Evolutionary conservation across 2,329 filamentous ascomycete genomes (phyloP).

Genomic region (Pestalotiopsis sp.): DNA sequence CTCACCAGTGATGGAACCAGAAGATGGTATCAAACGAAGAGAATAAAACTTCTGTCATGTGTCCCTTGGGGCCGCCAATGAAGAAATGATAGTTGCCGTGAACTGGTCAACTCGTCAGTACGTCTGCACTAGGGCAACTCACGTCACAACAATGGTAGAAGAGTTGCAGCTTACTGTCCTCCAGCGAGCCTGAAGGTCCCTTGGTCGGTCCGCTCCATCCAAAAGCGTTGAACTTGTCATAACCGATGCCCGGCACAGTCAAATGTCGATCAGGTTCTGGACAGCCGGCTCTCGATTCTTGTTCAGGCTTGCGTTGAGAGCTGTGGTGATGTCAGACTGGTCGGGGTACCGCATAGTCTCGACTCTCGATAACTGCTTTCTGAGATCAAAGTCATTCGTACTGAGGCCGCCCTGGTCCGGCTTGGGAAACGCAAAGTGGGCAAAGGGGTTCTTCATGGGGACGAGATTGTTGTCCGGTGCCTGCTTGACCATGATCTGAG

Average conservation of each 20-base stretch:
- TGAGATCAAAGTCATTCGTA: background rate
- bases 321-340: background rate
- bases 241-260: background rate
- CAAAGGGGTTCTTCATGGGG: conserved; percentile 22
- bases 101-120: background rate
- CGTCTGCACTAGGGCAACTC: background rate
- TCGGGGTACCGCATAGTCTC: background rate
- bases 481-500: background rate
- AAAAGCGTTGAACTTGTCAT: background rate
- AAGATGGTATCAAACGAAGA: conserved; percentile 31
- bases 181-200: background rate
- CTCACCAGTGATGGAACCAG: conserved; percentile 21
- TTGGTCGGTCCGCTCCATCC: background rate
- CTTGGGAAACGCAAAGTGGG: background rate
- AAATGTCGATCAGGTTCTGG: background rate
- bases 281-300: background rate
- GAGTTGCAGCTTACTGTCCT: background rate
- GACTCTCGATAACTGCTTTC: background rate
- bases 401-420: background rate
- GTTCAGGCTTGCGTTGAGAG: background rate
- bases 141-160: background rate
- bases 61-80: conserved; percentile 20
- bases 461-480: background rate
- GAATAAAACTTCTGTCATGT: conserved; percentile 27
- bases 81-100: conserved; percentile 24